Evolutionary conservation across 2,329 filamentous ascomycete genomes (phyloP).

Genomic region (Triangularia verruculosa): DNA sequence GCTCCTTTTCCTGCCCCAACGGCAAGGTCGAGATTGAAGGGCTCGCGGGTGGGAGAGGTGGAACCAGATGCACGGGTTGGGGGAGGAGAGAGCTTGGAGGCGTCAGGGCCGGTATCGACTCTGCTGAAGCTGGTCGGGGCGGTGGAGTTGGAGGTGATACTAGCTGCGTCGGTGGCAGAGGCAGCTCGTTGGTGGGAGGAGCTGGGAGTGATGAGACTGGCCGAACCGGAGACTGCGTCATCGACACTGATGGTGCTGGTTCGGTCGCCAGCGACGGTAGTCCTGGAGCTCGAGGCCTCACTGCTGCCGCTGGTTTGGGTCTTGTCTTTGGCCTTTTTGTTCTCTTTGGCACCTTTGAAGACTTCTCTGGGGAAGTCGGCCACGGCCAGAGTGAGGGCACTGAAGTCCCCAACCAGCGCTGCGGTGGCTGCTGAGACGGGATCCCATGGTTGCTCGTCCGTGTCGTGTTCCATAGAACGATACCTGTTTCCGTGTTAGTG

Average conservation of each 20-base stretch:
- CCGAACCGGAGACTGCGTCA: background rate
- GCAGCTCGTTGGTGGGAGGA: background rate
- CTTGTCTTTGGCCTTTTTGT: constrained; percentile 18
- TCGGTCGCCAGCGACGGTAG: constrained; percentile 7
- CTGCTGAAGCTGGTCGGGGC: background rate
- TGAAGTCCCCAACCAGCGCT: constrained; percentile 78
- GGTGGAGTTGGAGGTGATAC: background rate
- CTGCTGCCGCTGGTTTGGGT: background rate
- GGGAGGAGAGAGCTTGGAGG: background rate
- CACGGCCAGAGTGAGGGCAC: constrained; percentile 76
- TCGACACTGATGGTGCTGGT: background rate
- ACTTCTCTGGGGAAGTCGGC: constrained; percentile 66
- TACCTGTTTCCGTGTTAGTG: constrained; percentile 39
- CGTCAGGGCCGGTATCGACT: background rate
- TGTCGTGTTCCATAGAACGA: constrained; percentile 64
- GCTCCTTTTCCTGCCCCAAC: constrained; percentile 66
- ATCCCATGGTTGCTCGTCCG: constrained; percentile 74
- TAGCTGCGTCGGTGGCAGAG: background rate
- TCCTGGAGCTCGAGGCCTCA: background rate
- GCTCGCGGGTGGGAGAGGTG: constrained; percentile 1
- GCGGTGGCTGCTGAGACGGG: constrained; percentile 74
- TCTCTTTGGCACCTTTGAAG: constrained; percentile 40
- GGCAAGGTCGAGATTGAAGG: constrained; percentile 50
- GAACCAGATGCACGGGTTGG: background rate
- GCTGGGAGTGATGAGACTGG: background rate